Evolutionary conservation across 164 flowering plant genomes (phyloP).

Genomic region (Dillenia suffruticosa): DNA sequence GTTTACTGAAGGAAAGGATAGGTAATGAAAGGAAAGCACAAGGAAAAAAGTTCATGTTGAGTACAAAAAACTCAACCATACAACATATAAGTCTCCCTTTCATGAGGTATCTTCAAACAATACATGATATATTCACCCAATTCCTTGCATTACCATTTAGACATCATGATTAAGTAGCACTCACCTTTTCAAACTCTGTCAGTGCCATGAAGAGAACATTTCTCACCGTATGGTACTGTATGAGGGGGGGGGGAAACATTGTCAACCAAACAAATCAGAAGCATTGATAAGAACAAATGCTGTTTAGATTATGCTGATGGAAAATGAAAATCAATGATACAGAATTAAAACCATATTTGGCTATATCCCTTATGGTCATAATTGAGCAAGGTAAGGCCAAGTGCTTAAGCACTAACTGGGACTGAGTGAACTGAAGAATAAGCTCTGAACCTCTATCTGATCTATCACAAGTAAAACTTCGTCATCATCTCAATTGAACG

Average conservation of each 20-base stretch:
- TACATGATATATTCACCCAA: neutral
- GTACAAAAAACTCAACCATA: neutral
- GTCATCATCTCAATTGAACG: no score
- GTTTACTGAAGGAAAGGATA: neutral
- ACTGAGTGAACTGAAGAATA: no score
- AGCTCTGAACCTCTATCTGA: no score
- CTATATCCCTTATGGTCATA: no score
- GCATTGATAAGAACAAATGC: no score
- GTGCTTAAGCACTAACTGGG: no score
- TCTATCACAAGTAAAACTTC: no score
- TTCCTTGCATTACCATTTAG: neutral
- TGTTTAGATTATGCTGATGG: no score
- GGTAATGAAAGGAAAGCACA: neutral
- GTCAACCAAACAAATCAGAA: no score
- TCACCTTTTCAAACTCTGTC: slow-evolving; percentile 81
- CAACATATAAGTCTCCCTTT: neutral
- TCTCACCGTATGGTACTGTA: slow-evolving; percentile 73
- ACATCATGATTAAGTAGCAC: slow-evolving; percentile 2
- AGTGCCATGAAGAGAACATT: slow-evolving; percentile 78
- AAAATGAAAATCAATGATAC: no score
- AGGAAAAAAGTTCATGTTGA: neutral
- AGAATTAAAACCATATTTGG: no score
- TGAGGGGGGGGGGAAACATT: neutral
- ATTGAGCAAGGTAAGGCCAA: no score
- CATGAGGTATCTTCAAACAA: neutral